Conservation (phyloP, 148 eudicot species). For the Heliosperma pusillum region DNA sequence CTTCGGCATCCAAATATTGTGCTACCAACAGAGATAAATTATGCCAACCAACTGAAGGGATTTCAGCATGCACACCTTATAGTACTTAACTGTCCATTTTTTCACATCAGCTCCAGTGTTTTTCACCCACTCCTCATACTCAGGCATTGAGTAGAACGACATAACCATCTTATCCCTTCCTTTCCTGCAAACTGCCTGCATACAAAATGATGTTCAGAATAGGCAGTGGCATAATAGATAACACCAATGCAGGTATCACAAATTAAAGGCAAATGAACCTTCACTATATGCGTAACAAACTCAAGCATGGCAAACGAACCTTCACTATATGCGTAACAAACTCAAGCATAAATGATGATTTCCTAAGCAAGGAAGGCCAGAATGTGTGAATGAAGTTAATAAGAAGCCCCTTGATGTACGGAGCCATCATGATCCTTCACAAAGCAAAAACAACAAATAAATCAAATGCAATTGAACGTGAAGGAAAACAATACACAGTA, state of each 20-base stretch:
- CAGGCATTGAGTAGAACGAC: conserved; percentile 78
- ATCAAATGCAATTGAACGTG: not conserved
- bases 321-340: conserved; percentile 90
- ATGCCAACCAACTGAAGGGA: not conserved
- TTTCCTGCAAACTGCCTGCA: conserved; percentile 56
- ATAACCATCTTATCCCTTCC: conserved; percentile 26
- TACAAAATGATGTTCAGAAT: not conserved
- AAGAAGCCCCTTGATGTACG: conserved; percentile 90
- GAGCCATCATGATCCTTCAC: conserved; percentile 95
- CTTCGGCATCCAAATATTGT: no score
- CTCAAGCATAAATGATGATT: conserved; percentile 69
- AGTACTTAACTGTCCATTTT: conserved; percentile 81
- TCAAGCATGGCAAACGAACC: conserved; percentile 53
- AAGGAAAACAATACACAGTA: no score
- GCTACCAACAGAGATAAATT: not conserved
- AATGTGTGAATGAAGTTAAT: conserved; percentile 91
- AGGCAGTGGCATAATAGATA: not conserved
- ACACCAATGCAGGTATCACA: not conserved
- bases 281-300: conserved; percentile 86
- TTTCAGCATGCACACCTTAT: conserved; percentile 58
- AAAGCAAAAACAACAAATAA: not conserved
- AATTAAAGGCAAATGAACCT: conserved; percentile 38
- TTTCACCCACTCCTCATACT: conserved; percentile 73
- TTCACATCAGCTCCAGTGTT: conserved; percentile 41
- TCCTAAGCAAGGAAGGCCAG: conserved; percentile 86